Base-by-base conservation (phyloP, 768 basidiomycete species). In the Auricularia heimuer region DNA sequence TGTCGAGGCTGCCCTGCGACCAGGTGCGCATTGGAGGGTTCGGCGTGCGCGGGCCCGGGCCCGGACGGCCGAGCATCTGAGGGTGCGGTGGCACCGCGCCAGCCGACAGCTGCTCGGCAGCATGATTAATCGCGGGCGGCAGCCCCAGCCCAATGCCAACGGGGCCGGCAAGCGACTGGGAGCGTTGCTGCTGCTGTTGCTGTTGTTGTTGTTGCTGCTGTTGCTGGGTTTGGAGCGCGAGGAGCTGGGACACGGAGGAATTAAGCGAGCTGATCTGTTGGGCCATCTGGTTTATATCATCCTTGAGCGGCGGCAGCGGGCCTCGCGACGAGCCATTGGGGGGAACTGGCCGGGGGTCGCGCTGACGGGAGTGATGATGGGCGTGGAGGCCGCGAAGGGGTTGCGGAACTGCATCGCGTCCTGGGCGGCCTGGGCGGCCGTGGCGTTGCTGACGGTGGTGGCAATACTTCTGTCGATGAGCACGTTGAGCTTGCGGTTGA, bases 171-270 rank as follows among this genome's bases (percentile, higher is more conserved):
- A 51, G 62, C 12, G 2, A 37, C 12, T 3, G 33, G 18, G 14
- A 54, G 56, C 56, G 56, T 29, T 60, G 56, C 37, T 34, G 58
- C 54, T 1, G 34, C 35, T 51, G 65, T 24, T 2, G 29, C 68
- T 84, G 56, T 29, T 60, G 56, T 33, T 34, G 58, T 36, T 1
- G 34, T 29, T 51, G 65, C 34, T 2, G 29, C 68, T 84, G 83
- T 62, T 81, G 80, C 68, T 91, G 89, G 1, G 89, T 91, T 73
- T 91, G 90, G 54, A 92, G 73, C 2, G 89, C 88, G 8, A 94
- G 82, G 33, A 94, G 81, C 73, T 92, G 91, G 29, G 91, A 88
- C 62, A 94, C 92, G 7, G 92, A 92, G 2, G 88, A 85, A 18
- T 90, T 90, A 69, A 94, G 77, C 10, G 86, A 87, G 71, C 85